Base-by-base conservation (phyloP, 257 asterid species). In the Ehretia macrophylla region DNA sequence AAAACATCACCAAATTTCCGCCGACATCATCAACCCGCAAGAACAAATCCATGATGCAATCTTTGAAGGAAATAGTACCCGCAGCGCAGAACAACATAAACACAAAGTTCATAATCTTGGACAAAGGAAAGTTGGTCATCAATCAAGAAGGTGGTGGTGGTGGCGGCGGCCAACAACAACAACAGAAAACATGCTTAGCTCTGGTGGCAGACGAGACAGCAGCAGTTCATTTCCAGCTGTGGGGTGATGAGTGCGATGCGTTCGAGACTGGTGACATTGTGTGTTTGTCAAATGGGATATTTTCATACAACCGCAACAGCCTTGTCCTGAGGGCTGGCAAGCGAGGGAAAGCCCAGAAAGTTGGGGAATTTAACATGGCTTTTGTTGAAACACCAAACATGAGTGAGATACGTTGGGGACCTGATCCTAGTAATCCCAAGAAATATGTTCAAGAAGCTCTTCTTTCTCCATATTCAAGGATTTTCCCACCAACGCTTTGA, bases 151-250 rank as follows among this genome's bases (percentile, higher is more conserved):
- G 8, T 42, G 16, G 16, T 10, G 16, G 16, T 2, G 16, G 16
- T 14, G n/a, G n/a, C n/a, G n/a, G n/a, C n/a, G n/a, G n/a, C n/a
- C n/a, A n/a, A n/a, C 12, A 42, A 42, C 47, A 42, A 42, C 85
- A 77, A 12, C 50, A 50, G 47, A 81, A 64, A 74, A 68, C 76
- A 17, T 72, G 90, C 57, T 71, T 83, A 56, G 83, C 88, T 1
- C 75, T 85, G 63, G 96, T 72, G 57, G 96, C 95, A 0, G 95
- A 85, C 55, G 94, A 90, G 73, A 87, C 89, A 0, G 98, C 96
- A 18, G 85, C 96, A 0, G 91, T 87, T 44, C 96, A 90, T 78
- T 81, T 90, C 59, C 84, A 87, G 74, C 61, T 83, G 20, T 83
- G 92, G 88, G 91, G 87, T 1, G 92, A 77, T 20, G 90, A 91